Evolutionary conservation across 139 green algal genomes (phyloP).

Genomic region (Eudorina sp.): DNA sequence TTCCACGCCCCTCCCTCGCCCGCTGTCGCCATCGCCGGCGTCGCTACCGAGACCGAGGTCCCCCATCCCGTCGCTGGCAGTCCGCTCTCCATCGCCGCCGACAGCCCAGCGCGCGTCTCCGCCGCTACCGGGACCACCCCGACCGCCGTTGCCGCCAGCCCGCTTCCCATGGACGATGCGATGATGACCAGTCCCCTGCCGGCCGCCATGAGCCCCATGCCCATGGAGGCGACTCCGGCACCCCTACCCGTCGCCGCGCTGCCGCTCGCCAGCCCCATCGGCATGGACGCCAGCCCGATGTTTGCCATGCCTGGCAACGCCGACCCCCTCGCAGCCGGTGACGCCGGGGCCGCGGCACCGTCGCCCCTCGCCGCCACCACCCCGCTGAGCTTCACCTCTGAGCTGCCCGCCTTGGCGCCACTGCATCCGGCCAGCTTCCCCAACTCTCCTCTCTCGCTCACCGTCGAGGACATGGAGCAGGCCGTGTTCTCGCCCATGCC

Average conservation of each 20-base stretch:
- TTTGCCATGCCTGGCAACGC: no score
- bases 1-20: no score
- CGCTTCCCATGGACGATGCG: not conserved
- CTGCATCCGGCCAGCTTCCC: not conserved
- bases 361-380: slow-evolving; percentile 9
- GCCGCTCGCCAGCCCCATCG: not conserved
- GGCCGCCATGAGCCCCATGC: not conserved
- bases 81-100: not conserved
- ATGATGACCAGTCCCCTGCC: not conserved
- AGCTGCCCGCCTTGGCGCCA: not conserved
- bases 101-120: not conserved
- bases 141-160: not conserved
- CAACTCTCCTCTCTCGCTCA: slow-evolving; percentile 18
- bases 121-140: no score
- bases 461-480: not conserved
- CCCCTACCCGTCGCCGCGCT: not conserved
- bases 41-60: not conserved
- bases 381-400: slow-evolving; percentile 14
- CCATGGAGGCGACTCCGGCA: not conserved
- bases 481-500: slow-evolving; percentile 29
- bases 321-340: no score
- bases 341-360: not conserved
- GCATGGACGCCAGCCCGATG: slow-evolving; percentile 14
- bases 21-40: not conserved
- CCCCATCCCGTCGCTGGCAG: not conserved